Evolutionary conservation across 768 basidiomycete species (phyloP), one percentile per base, ranked within the genome.

Genomic region (Mycena albidolilacea): DNA sequence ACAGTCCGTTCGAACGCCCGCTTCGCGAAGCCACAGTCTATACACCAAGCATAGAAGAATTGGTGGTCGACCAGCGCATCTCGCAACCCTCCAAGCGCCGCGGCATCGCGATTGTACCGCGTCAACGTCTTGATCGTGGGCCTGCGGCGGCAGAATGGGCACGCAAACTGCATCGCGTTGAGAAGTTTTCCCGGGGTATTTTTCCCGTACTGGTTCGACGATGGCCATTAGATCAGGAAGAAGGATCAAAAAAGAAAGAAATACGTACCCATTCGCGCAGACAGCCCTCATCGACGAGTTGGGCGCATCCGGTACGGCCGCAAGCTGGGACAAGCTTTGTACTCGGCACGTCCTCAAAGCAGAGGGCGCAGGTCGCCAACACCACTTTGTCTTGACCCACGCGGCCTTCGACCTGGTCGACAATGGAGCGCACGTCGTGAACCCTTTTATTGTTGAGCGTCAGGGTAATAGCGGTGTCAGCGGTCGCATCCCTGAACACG

Each of bases 41-140:
- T 55, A 63, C 80, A 80, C 80, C 80, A 80, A 11, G 80, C 80
- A 43, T 79, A 80, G 44, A 80, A 69, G 67, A 72, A 79, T 12
- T 71, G 76, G 17, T 77, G 78, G 61, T 80, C 78, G 8, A 41
- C 76, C 75, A 80, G 70, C 41, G 80, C 80, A 1, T 55, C 75
- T 52, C 76, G 71, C 35, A 80, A 64, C 8, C 78, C 79, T 12
- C 78, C 77, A 2, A 80, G 71, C 9, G 69, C 59, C 15, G 70
- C 75, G 10, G 75, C 78, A 9, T 55, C 71, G 5, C 67, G 67
- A 58, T 80, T 80, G 72, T 75, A 78, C 48, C 76, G 72, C 43
- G 73, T n/a, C 35, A 80, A 62, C 2, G 74, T 75, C 74, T 80
- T 78, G 17, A 69, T 15, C 6, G 77, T 74, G 5, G 80, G 80